A percentile compares a stretch with the other conserved stretches of the same genome.
These are phyloP conservation scores for Verticillium nubilum DNA, from an alignment of 2,329 filamentous ascomycete genomes.

Conservation along the genomic window DNA sequence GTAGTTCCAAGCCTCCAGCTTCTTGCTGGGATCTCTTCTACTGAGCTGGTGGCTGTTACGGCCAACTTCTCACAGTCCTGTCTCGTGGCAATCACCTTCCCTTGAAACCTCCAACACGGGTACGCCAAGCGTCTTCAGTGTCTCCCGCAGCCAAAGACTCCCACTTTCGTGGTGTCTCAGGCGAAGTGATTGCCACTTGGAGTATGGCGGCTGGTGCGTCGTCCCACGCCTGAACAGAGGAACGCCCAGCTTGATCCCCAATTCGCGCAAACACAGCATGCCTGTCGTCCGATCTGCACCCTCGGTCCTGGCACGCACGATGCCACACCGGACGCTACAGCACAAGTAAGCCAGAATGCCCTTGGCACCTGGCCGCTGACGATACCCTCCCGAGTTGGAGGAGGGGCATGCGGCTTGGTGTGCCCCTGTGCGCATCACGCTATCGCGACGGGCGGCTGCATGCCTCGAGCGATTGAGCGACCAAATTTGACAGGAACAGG, in stretches of 20 bases:
- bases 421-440: background rate
- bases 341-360: background rate
- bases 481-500: background rate
- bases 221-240: background rate
- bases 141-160: background rate
- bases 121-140: background rate
- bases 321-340: background rate
- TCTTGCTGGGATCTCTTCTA: background rate
- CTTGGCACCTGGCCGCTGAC: background rate
- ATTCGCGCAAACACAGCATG: background rate
- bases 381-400: background rate
- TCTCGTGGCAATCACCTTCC: background rate
- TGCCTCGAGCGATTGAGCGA: background rate
- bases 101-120: background rate
- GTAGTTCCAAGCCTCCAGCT: background rate
- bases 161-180: background rate
- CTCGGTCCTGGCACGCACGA: background rate
- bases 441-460: background rate
- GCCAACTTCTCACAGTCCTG: background rate
- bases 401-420: background rate
- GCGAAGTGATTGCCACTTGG: background rate
- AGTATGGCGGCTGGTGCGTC: background rate
- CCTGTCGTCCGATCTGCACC: background rate
- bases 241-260: background rate
- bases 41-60: background rate